Evolutionary conservation across 2,329 filamentous ascomycete species (phyloP), one percentile per base, ranked within the genome.

Genomic region (Zymoseptoria pseudotritici): DNA sequence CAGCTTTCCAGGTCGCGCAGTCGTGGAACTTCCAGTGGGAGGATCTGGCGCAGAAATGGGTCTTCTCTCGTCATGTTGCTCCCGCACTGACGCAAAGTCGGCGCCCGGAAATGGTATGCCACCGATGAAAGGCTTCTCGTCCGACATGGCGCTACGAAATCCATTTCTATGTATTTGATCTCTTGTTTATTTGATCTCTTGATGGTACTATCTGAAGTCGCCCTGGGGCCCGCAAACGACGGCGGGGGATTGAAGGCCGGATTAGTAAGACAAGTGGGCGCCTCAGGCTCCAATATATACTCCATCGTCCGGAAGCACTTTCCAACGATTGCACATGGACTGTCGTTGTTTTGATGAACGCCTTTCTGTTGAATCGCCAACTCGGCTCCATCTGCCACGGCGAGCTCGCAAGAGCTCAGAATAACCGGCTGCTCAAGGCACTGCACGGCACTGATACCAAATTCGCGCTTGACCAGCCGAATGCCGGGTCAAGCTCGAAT

Each of bases 351-450:
- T 56, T 31, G 51, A 93, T 91, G 86, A 87, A 89, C 84, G 79
- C 84, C 72, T 85, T 87, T 73, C 79, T 95, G 62, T 80, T 94
- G 74, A 85, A 89, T 73, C 86, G 91, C 76, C 86, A 89, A 72
- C 80, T 86, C 63, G 90, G 90, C 76, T 82, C 82, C 69, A 75
- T 90, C 61, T 77, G 79, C 65, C 83, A 86, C 54, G 81, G 83
- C 67, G 79, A 80, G 53, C 84, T 95, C 66, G 83, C 86, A 67
- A 80, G 83, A 65, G 81, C 84, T 19, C 82, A 89, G 69, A 86
- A 84, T 21, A 82, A 84, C 13, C 81, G 82, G 36, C 82, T 91
- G 61, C 76, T 92, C 53, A 83, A 83, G 64, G 83, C 85, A n/a
- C 84, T 95, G 63, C 84, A 86, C 55, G 84, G 83, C 52, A 83